A percentile compares a stretch with the other conserved stretches of the same genome.
Evolutionary conservation across 495 filamentous ascomycete genomes (phyloP).

Genomic region (Hypoxylon intermedium): DNA sequence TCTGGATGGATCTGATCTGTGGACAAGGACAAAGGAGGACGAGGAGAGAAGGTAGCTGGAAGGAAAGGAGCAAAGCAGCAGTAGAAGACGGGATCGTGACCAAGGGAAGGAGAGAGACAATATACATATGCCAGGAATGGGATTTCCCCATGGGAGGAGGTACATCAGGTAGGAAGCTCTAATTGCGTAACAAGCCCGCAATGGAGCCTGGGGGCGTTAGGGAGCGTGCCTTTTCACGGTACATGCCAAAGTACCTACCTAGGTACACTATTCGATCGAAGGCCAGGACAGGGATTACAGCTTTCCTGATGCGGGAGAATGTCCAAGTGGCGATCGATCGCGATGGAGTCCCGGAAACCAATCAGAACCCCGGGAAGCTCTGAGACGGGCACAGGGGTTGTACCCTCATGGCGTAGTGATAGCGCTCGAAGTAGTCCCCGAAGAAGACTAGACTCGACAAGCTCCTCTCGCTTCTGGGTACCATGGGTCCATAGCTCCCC

Average conservation of each 20-base stretch:
- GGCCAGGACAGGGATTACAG: slow-evolving; percentile 19
- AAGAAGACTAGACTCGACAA: slow-evolving; percentile 5
- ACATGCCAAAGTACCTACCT: not conserved
- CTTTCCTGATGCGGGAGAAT: slow-evolving; percentile 41
- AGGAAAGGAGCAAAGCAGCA: not conserved
- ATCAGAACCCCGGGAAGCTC: slow-evolving; percentile 1
- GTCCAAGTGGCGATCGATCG: slow-evolving; percentile 38
- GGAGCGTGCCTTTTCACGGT: not conserved
- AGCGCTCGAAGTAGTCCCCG: slow-evolving; percentile 24
- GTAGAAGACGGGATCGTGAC: slow-evolving; percentile 3
- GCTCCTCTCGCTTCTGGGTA: slow-evolving; percentile 4
- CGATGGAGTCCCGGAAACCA: slow-evolving; percentile 23
- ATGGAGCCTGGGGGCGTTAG: not conserved
- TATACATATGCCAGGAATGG: slow-evolving; percentile 27
- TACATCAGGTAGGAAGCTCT: slow-evolving; percentile 5
- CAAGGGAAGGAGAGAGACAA: slow-evolving; percentile 5
- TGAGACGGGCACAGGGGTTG: slow-evolving; percentile 22
- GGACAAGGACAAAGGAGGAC: no score
- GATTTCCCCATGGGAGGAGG: slow-evolving; percentile 23
- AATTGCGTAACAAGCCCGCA: slow-evolving; percentile 21
- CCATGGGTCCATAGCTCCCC: slow-evolving; percentile 14
- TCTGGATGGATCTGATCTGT: slow-evolving; percentile 2
- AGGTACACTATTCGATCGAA: slow-evolving; percentile 23
- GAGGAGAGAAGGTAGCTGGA: not conserved
- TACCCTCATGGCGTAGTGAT: slow-evolving; percentile 28